These are phyloP conservation scores for Serendipita indica DNA, from an alignment of 768 basidiomycete species.

Conservation along the genomic window DNA sequence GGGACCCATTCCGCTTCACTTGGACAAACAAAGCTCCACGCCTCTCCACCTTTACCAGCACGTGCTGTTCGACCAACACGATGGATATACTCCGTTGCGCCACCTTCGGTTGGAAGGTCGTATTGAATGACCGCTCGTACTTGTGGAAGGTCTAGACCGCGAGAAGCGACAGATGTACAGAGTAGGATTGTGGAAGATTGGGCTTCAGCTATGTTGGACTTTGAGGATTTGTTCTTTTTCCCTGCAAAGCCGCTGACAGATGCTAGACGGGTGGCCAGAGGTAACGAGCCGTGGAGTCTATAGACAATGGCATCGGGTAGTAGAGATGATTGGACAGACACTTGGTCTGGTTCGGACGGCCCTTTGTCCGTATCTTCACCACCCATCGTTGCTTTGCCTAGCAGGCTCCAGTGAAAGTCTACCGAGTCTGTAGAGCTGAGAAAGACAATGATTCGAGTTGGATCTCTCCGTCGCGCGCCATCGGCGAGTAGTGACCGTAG, in stretches of 20 bases:
- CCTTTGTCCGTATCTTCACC: constrained; percentile 16
- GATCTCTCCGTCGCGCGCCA: constrained; percentile 19
- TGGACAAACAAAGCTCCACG: constrained; percentile 83
- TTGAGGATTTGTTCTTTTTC: constrained; percentile 20
- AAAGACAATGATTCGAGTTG: constrained; percentile 81
- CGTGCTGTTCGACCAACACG: constrained; percentile 94
- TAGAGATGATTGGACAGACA: constrained; percentile 54
- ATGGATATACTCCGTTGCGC: constrained; percentile 92
- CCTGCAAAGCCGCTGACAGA: constrained; percentile 74
- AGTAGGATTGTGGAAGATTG: constrained; percentile 57
- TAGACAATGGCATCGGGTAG: constrained; percentile 72
- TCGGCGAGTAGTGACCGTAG: constrained; percentile 66
- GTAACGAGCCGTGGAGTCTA: constrained; percentile 85
- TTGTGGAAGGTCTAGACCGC: constrained; percentile 89
- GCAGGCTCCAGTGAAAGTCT: constrained; percentile 84
- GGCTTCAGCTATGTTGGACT: constrained; percentile 16
- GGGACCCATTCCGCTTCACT: constrained; percentile 80
- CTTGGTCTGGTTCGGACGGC: constrained; percentile 24
- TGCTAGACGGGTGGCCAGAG: constrained; percentile 61
- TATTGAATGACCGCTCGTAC: constrained; percentile 92
- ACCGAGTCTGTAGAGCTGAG: constrained; percentile 96
- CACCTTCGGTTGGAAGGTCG: constrained; percentile 94
- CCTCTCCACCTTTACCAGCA: constrained; percentile 88
- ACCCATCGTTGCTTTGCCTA: constrained; percentile 61
- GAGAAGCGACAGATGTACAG: constrained; percentile 96